Evolutionary conservation across 2,329 filamentous ascomycete genomes (phyloP).

Genomic region (Alternaria triticimaculans): DNA sequence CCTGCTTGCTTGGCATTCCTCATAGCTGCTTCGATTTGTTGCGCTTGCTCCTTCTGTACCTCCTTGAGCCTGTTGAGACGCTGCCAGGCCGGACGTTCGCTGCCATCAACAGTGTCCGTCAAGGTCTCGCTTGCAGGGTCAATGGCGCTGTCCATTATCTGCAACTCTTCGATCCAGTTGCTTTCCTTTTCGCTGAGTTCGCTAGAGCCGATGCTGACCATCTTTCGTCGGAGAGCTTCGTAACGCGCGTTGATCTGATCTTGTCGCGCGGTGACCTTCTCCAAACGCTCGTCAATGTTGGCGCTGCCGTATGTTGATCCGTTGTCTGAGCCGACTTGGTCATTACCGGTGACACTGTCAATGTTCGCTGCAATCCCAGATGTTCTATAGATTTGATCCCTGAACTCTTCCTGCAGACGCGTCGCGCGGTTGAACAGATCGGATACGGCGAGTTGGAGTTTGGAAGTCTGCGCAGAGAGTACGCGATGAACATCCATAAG

Average conservation of each 20-base stretch:
- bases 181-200: constrained; percentile 69
- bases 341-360: constrained; percentile 69
- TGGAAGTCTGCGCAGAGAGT: constrained; percentile 72
- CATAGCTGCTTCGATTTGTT: constrained; percentile 30
- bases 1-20: constrained; percentile 22
- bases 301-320: constrained; percentile 59
- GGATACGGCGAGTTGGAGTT: constrained; percentile 71
- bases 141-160: constrained; percentile 50
- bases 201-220: constrained; percentile 56
- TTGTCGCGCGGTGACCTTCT: constrained; percentile 63
- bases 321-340: constrained; percentile 52
- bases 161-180: constrained; percentile 65
- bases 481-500: constrained; percentile 77
- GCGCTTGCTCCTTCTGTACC: constrained; percentile 59
- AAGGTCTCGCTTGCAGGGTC: constrained; percentile 36
- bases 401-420: constrained; percentile 70
- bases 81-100: constrained; percentile 52
- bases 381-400: constrained; percentile 70
- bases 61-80: constrained; percentile 65
- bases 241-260: constrained; percentile 64
- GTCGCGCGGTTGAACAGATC: constrained; percentile 76
- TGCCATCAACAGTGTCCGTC: constrained; percentile 42
- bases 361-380: constrained; percentile 71
- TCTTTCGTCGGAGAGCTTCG: constrained; percentile 63
- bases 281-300: constrained; percentile 66